These are phyloP conservation scores for Alternaria metachromatica DNA, from an alignment of 2,329 filamentous ascomycete genomes.

Conservation along the genomic window DNA sequence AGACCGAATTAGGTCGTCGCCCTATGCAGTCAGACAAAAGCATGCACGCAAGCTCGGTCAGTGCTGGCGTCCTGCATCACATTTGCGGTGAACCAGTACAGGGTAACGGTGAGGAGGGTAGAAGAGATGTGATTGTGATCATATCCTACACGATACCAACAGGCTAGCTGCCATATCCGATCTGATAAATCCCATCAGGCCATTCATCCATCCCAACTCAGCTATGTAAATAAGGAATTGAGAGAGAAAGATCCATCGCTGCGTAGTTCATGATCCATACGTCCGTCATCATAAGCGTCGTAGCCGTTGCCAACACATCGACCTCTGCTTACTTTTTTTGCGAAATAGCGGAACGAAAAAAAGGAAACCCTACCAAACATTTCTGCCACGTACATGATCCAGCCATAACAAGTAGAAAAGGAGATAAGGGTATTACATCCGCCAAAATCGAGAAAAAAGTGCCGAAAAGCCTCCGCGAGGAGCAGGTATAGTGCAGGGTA, in stretches of 20 bases:
- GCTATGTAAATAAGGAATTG: constrained; percentile 3
- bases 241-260: constrained; percentile 16
- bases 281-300: constrained; percentile 19
- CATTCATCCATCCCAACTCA: background rate
- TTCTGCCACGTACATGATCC: constrained; percentile 12
- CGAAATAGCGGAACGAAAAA: constrained; percentile 7
- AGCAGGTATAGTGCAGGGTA: constrained; percentile 38
- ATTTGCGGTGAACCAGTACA: constrained; percentile 1
- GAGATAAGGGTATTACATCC: constrained; percentile 38
- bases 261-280: constrained; percentile 17
- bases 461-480: constrained; percentile 28
- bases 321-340: constrained; percentile 17
- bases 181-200: background rate
- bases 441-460: constrained; percentile 23
- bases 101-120: background rate
- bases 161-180: background rate
- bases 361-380: constrained; percentile 7
- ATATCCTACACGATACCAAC: background rate
- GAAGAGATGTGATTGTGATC: background rate
- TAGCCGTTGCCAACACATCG: constrained; percentile 19
- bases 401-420: constrained; percentile 14
- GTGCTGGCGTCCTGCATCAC: background rate
- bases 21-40: background rate
- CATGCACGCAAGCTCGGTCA: background rate
- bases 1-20: background rate